Percentiles rank a stretch among this genome's conserved stretches.
Evolutionary conservation across 2,329 filamentous ascomycete species (phyloP).

Genomic region (Colletotrichum theobromicola): DNA sequence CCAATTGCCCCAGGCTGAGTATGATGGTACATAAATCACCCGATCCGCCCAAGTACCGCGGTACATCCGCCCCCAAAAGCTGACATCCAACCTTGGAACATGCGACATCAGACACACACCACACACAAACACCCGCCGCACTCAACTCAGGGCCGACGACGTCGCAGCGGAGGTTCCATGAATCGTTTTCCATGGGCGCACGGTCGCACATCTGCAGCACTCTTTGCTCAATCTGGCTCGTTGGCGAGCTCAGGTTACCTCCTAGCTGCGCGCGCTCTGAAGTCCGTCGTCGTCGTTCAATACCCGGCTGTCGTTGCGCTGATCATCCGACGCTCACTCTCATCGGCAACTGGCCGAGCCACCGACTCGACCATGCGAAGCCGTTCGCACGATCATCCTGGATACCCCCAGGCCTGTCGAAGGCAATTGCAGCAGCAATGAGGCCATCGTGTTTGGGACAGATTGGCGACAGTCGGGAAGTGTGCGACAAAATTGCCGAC

Average conservation of each 20-base stretch:
- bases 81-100: conserved; percentile 3
- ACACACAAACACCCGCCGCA: neutral
- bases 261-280: neutral
- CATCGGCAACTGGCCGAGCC: neutral
- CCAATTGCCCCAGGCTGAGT: neutral
- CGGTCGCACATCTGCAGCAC: neutral
- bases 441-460: neutral
- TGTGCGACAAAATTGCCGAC: neutral
- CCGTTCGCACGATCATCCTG: neutral
- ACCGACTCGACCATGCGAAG: neutral
- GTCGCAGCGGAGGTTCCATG: conserved; percentile 3
- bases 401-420: neutral
- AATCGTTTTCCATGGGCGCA: conserved; percentile 10
- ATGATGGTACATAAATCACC: neutral
- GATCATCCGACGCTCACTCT: neutral
- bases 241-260: neutral
- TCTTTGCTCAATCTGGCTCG: neutral
- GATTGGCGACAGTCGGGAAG: neutral
- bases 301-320: neutral
- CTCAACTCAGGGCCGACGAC: neutral
- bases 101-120: conserved; percentile 20
- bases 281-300: neutral
- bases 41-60: neutral
- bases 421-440: neutral
- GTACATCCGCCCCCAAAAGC: conserved; percentile 2